These are phyloP conservation scores for Lactarius indigo DNA, from an alignment of 768 basidiomycete species.

Conservation along the genomic window DNA sequence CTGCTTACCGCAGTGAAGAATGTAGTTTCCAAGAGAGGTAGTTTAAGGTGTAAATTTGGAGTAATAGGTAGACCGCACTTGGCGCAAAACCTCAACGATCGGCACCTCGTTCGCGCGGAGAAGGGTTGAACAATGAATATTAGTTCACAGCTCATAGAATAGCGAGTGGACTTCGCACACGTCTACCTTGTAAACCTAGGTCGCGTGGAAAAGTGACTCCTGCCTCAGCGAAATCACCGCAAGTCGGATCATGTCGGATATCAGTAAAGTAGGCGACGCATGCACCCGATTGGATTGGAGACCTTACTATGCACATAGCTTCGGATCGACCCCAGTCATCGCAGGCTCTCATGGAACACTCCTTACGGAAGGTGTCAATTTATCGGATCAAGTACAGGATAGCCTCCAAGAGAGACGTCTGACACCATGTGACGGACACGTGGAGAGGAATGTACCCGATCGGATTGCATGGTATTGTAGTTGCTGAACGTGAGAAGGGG, in stretches of 20 bases:
- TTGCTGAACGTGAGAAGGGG: not conserved
- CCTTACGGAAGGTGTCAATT: not conserved
- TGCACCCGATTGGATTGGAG: no score
- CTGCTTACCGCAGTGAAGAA: not conserved
- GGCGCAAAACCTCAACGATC: not conserved
- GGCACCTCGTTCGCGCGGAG: not conserved
- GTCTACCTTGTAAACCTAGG: not conserved
- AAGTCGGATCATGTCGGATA: no score
- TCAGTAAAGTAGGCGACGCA: no score
- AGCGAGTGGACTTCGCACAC: not conserved
- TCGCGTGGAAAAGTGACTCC: no score
- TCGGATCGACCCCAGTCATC: not conserved
- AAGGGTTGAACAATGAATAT: not conserved
- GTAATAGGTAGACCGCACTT: no score
- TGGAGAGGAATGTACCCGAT: not conserved
- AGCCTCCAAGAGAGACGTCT: not conserved
- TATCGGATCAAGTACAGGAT: not conserved
- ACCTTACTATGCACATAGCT: no score
- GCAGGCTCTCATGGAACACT: not conserved
- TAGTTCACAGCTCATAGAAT: not conserved
- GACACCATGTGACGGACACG: not conserved
- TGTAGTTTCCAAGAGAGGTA: not conserved
- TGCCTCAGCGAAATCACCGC: no score
- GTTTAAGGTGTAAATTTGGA: not conserved
- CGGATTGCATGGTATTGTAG: not conserved